These are phyloP conservation scores for Marvania coccoides DNA, from an alignment of 139 green algal species.

Conservation along the genomic window DNA sequence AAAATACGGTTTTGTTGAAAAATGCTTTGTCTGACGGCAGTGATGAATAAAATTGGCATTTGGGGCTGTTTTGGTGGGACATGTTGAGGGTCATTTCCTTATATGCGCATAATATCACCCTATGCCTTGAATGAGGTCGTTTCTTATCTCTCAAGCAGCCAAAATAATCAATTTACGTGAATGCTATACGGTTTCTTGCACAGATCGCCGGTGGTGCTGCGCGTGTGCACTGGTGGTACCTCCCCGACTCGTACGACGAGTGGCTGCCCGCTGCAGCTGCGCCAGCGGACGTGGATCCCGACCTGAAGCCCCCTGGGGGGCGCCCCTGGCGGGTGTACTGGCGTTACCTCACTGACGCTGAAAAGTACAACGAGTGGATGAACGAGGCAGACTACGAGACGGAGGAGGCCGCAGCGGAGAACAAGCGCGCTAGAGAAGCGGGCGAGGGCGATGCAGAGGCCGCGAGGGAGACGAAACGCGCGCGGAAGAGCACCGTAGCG, in stretches of 20 bases:
- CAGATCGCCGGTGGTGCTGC: constrained; percentile 32
- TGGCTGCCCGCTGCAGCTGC: constrained; percentile 46
- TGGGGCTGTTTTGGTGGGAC: too few relatives aligned
- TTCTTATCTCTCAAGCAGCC: too few relatives aligned
- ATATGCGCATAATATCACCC: too few relatives aligned
- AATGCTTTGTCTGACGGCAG: too few relatives aligned
- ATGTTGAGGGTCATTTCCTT: too few relatives aligned
- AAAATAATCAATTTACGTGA: too few relatives aligned
- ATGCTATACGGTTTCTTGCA: too few relatives aligned
- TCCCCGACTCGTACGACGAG: constrained; percentile 77
- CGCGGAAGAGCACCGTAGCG: constrained; percentile 3
- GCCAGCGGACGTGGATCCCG: constrained; percentile 34
- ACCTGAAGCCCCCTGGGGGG: not conserved
- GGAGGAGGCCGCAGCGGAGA: constrained; percentile 34
- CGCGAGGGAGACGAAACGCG: constrained; percentile 9
- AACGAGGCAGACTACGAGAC: constrained; percentile 78
- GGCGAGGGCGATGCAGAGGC: not conserved
- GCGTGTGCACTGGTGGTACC: constrained; percentile 77
- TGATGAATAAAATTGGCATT: too few relatives aligned
- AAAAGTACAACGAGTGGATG: constrained; percentile 92
- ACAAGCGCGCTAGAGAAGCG: constrained; percentile 18
- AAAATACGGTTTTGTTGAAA: too few relatives aligned
- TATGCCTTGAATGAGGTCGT: not conserved
- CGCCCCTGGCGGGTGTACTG: constrained; percentile 46
- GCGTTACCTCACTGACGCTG: constrained; percentile 71